A percentile compares a stretch with the other conserved stretches of the same genome.
These are phyloP conservation scores for Sporothrix luriei DNA, from an alignment of 2,329 filamentous ascomycete genomes.

Conservation along the genomic window DNA sequence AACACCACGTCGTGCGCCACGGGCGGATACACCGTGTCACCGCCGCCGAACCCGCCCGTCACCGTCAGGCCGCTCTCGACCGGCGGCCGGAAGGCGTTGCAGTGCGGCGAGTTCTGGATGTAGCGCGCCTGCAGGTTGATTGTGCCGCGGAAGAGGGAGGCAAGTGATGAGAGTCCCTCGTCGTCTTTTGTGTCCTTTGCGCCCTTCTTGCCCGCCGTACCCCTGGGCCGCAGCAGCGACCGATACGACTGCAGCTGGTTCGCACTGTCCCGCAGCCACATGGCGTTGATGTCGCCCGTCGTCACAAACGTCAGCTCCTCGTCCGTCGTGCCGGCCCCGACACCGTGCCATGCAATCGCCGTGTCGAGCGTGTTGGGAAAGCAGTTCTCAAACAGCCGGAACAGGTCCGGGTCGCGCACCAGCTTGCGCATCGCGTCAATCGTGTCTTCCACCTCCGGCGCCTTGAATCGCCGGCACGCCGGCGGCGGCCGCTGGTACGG, in stretches of 20 bases:
- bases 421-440: constrained; percentile 50
- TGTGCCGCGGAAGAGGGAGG: constrained; percentile 64
- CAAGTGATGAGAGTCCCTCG: constrained; percentile 48
- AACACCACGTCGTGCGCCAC: constrained; percentile 70
- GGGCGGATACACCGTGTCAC: constrained; percentile 36
- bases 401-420: constrained; percentile 58
- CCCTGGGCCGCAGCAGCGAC: constrained; percentile 50
- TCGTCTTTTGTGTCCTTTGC: constrained; percentile 47
- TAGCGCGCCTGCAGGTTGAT: constrained; percentile 68
- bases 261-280: constrained; percentile 77
- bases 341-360: constrained; percentile 33
- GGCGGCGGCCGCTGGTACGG: constrained; percentile 58
- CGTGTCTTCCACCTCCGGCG: constrained; percentile 68
- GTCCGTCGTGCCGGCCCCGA: constrained; percentile 60
- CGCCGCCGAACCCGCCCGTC: constrained; percentile 41
- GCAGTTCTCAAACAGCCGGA: constrained; percentile 74
- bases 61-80: constrained; percentile 53
- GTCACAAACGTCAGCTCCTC: constrained; percentile 70
- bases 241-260: constrained; percentile 69
- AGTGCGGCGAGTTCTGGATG: constrained; percentile 67
- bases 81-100: constrained; percentile 81
- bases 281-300: constrained; percentile 51
- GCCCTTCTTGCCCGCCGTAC: constrained; percentile 45
- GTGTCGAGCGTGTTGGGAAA: constrained; percentile 67
- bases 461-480: constrained; percentile 73